These are phyloP conservation scores for Ormosia emarginata DNA, from an alignment of 306 rosid species.

Conservation along the genomic window DNA sequence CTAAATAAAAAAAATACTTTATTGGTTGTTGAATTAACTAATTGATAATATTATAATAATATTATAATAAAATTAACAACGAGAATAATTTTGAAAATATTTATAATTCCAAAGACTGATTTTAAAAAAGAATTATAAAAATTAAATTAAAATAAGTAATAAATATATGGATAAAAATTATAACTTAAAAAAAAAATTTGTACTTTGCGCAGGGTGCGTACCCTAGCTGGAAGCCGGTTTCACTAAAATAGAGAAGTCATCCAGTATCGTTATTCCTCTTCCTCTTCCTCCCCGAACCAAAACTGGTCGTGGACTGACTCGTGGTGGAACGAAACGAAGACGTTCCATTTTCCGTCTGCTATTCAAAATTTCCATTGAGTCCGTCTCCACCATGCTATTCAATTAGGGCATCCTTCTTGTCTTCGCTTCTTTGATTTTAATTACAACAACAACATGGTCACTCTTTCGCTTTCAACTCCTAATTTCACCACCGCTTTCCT, in stretches of 20 bases:
- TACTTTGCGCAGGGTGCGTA: constrained; percentile 10
- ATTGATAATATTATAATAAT: too few species aligned
- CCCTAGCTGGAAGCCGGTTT: neutral
- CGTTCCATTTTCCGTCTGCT: neutral
- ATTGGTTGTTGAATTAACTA: too few species aligned
- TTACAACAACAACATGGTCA: constrained; percentile 40
- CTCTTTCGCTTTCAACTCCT: constrained; percentile 53
- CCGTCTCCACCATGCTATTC: neutral
- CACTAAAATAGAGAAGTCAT: constrained; percentile 17
- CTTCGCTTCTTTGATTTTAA: neutral
- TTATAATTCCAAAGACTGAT: too few species aligned
- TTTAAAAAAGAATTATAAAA: too few species aligned
- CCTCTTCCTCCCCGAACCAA: neutral
- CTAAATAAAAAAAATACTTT: too few species aligned
- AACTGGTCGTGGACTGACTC: too few species aligned
- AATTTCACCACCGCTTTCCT: constrained; percentile 49
- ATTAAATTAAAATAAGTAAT: too few species aligned
- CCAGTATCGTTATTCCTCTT: neutral
- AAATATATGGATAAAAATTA: too few species aligned
- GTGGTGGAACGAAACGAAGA: neutral
- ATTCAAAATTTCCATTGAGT: constrained; percentile 17
- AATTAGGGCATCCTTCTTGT: constrained; percentile 31
- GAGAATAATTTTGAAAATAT: too few species aligned
- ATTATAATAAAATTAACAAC: too few species aligned
- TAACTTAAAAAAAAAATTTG: neutral